Evolutionary conservation across 176 grass and related monocot species (phyloP).

Genomic region (Panicum miliaceum): DNA sequence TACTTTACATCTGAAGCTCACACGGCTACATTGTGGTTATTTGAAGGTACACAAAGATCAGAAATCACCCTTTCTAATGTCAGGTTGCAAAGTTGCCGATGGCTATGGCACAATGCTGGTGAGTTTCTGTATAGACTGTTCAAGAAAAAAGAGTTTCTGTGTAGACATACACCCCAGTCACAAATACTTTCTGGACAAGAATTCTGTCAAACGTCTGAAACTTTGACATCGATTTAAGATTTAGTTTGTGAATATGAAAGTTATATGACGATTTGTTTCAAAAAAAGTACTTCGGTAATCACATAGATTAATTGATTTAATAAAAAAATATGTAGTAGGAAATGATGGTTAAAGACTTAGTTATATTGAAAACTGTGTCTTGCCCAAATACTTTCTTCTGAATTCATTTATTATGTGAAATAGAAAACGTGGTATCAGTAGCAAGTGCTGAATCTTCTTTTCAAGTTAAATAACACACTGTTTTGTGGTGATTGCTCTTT

Average conservation of each 20-base stretch:
- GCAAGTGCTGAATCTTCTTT: background rate
- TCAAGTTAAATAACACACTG: background rate
- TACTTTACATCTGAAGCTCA: slow-evolving; percentile 23
- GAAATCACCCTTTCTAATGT: slow-evolving; percentile 91
- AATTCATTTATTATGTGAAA: background rate
- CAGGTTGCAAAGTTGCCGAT: slow-evolving; percentile 97
- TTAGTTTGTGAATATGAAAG: background rate
- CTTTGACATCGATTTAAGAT: background rate
- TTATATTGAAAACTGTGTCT: background rate
- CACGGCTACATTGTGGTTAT: slow-evolving; percentile 17
- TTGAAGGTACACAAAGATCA: slow-evolving; percentile 79
- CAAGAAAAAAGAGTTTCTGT: slow-evolving; percentile 26
- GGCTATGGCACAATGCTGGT: slow-evolving; percentile 95
- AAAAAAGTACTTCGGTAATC: background rate
- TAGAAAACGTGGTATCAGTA: background rate
- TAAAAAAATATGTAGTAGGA: background rate
- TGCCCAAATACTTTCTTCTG: background rate
- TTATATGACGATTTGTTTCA: background rate
- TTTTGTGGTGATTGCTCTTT: background rate
- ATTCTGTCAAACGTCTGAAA: background rate
- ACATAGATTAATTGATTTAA: background rate
- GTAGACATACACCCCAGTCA: background rate
- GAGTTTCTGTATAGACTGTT: slow-evolving; percentile 28
- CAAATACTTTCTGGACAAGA: background rate
- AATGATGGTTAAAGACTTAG: background rate